Conservation (phyloP, 2,329 filamentous ascomycete species). For the Tolypocladium inflatum region DNA sequence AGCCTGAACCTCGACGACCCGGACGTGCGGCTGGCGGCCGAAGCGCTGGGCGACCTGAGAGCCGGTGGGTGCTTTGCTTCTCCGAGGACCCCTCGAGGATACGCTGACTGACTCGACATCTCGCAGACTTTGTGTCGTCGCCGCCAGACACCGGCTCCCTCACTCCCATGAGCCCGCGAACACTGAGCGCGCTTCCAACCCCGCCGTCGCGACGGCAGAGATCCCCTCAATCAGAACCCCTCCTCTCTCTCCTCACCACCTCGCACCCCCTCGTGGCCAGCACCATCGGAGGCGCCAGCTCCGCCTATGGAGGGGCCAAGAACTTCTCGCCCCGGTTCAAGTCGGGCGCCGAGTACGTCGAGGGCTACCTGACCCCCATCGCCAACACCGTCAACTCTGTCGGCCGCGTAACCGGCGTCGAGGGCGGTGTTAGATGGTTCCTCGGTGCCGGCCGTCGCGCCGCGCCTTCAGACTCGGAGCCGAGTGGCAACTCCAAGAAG, state of each 20-base stretch:
- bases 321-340: slow-evolving; percentile 84
- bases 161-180: slow-evolving; percentile 25
- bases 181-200: not conserved
- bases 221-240: slow-evolving; percentile 59
- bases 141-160: slow-evolving; percentile 38
- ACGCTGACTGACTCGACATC: not conserved
- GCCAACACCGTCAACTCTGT: slow-evolving; percentile 80
- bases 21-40: slow-evolving; percentile 60
- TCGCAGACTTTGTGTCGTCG: slow-evolving; percentile 56
- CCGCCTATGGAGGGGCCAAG: slow-evolving; percentile 79
- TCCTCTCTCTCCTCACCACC: slow-evolving; percentile 78
- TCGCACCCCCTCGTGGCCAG: slow-evolving; percentile 79
- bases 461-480: slow-evolving; percentile 36
- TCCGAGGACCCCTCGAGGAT: too few relatives aligned
- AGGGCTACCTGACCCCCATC: slow-evolving; percentile 77
- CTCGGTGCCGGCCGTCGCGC: slow-evolving; percentile 49
- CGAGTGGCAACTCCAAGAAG: slow-evolving; percentile 41
- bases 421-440: slow-evolving; percentile 79
- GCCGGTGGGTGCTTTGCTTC: slow-evolving; percentile 44
- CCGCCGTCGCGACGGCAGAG: slow-evolving; percentile 9
- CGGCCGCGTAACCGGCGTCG: slow-evolving; percentile 76
- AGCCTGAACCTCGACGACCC: slow-evolving; percentile 52
- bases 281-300: slow-evolving; percentile 75
- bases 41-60: slow-evolving; percentile 65
- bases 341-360: slow-evolving; percentile 83